phyloP scores from a whole-genome alignment of 768 basidiomycete species.

The Boletus coccyginus region DNA sequence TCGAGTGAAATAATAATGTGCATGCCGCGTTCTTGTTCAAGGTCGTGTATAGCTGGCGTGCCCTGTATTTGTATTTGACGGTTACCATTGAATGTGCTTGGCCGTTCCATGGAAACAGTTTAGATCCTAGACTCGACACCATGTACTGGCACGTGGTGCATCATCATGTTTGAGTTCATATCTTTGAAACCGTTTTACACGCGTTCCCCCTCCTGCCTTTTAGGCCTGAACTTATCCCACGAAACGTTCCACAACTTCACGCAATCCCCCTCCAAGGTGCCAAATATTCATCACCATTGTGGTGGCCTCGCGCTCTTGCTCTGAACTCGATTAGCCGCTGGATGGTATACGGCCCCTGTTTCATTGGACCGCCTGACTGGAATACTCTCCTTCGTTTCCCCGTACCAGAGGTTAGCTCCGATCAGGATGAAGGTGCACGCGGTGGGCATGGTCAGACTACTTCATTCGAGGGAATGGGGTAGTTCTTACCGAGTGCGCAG shows the following conservation, averaged over 20 bases:
- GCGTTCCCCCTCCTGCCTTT: background rate
- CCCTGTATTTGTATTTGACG: too few relatives aligned
- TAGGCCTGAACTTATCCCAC: background rate
- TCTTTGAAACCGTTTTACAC: background rate
- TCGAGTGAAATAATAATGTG: too few relatives aligned
- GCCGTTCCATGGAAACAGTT: too few relatives aligned
- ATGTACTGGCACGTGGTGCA: too few relatives aligned
- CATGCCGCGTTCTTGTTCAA: too few relatives aligned
- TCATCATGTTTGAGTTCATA: too few relatives aligned
- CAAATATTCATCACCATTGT: background rate
- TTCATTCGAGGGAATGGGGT: background rate
- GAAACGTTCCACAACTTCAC: background rate
- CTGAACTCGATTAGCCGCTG: background rate
- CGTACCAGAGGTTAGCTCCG: background rate
- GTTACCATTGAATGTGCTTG: too few relatives aligned
- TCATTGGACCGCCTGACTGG: background rate
- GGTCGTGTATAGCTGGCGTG: too few relatives aligned
- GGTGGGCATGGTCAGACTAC: constrained; percentile 16
- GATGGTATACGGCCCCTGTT: background rate
- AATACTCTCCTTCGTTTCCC: background rate
- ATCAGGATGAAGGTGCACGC: background rate
- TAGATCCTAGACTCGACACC: too few relatives aligned
- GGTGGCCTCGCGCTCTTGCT: background rate
- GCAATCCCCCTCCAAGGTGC: background rate
- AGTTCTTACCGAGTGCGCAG: constrained; percentile 3